phyloP scores from a whole-genome alignment of 768 basidiomycete species.

The Hericium erinaceus region DNA sequence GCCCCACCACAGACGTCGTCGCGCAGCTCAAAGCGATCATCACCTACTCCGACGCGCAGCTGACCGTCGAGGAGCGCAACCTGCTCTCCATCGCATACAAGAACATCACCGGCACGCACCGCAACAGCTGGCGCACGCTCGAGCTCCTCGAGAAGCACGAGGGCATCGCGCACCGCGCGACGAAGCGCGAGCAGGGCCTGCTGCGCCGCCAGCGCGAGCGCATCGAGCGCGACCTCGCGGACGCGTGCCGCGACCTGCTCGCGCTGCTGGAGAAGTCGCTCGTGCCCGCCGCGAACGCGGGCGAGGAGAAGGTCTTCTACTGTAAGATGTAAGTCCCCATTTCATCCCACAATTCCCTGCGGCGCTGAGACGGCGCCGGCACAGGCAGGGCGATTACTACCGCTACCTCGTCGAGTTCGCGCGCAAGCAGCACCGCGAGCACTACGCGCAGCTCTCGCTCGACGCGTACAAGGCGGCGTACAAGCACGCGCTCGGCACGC shows the following conservation, averaged over 20 bases:
- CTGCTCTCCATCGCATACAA: conserved; percentile 87
- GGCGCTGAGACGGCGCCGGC: too few species aligned
- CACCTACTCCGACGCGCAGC: conserved; percentile 53
- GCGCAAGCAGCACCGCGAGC: conserved; percentile 56
- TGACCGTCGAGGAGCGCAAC: conserved; percentile 81
- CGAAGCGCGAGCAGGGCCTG: conserved; percentile 51
- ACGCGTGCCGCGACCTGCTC: conserved; percentile 74
- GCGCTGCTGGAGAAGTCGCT: conserved; percentile 51
- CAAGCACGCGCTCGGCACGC: conserved; percentile 66
- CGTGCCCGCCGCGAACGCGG: conserved; percentile 53
- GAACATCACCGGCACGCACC: conserved; percentile 76
- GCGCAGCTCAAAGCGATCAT: conserved; percentile 70
- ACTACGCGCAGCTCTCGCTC: conserved; percentile 65
- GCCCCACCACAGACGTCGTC: conserved; percentile 51
- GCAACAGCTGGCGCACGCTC: conserved; percentile 78
- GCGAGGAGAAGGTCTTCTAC: conserved; percentile 85
- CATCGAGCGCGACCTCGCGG: conserved; percentile 70
- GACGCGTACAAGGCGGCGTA: conserved; percentile 83
- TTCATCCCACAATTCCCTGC: too few species aligned
- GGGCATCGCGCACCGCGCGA: conserved; percentile 29
- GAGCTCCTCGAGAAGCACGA: conserved; percentile 69
- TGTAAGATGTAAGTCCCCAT: conserved; percentile 51
- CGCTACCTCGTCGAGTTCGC: conserved; percentile 87
- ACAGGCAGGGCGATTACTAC: conserved; percentile 72
- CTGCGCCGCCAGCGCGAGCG: conserved; percentile 64